These are phyloP conservation scores for Lobosporangium transversale DNA, from an alignment of 192 early-diverging fungal genomes.

Conservation along the genomic window DNA sequence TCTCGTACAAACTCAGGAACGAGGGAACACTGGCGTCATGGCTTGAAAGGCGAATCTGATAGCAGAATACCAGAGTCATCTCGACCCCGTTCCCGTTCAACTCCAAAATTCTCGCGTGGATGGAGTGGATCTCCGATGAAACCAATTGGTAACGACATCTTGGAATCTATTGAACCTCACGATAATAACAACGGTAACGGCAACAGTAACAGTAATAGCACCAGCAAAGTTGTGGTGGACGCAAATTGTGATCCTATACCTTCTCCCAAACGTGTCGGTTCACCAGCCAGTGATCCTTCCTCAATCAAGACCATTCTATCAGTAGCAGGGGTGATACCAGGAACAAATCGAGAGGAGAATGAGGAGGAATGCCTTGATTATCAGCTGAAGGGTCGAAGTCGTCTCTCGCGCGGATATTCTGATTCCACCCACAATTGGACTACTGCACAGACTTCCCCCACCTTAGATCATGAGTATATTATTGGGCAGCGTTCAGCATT, in stretches of 20 bases:
- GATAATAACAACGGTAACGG: neutral
- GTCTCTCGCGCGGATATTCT: conserved; percentile 11
- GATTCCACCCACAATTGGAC: neutral
- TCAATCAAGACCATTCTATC: conserved; percentile 9
- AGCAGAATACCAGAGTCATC: too few species aligned
- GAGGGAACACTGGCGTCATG: neutral
- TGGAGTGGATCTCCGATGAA: neutral
- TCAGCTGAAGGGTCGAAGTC: conserved; percentile 25
- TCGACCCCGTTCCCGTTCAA: neutral
- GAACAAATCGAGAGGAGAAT: conserved; percentile 7
- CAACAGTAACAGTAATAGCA: neutral
- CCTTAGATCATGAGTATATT: neutral
- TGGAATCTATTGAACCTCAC: too few species aligned
- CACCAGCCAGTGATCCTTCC: conserved; percentile 12
- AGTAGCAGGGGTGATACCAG: neutral
- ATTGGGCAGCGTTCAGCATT: neutral
- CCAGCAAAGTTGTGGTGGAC: neutral
- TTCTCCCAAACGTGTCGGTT: neutral
- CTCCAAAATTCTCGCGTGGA: neutral
- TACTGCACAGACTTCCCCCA: neutral
- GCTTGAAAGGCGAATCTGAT: neutral
- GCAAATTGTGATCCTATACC: neutral
- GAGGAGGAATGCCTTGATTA: conserved; percentile 29
- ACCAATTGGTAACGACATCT: neutral
- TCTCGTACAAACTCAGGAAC: neutral